A percentile compares a stretch with the other conserved stretches of the same genome.
Evolutionary conservation across 306 rosid species (phyloP).

Genomic region (Ormosia semicastrata): DNA sequence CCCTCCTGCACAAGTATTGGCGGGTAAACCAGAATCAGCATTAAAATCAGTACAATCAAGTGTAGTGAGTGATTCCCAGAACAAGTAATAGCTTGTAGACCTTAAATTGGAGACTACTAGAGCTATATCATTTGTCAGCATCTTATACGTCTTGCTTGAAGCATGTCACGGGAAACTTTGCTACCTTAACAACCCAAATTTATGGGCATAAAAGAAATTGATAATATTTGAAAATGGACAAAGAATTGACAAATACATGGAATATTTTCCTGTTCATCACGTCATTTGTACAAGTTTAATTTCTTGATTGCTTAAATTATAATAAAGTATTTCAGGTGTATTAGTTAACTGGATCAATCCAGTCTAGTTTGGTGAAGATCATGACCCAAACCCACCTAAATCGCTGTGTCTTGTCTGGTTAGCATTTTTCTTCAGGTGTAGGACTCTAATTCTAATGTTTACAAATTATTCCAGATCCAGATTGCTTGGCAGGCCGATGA

Average conservation of each 20-base stretch:
- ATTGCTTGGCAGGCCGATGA: too few species aligned
- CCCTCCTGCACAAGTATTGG: neutral
- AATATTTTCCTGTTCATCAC: slow-evolving; percentile 4
- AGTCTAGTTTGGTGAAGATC: slow-evolving; percentile 5
- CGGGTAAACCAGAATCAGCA: neutral
- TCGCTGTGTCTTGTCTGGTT: neutral
- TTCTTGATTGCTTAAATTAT: slow-evolving; percentile 12
- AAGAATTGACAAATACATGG: slow-evolving; percentile 21
- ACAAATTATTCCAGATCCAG: neutral
- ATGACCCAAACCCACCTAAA: neutral
- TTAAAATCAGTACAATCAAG: neutral
- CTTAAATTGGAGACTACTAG: neutral
- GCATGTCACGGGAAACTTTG: slow-evolving; percentile 5
- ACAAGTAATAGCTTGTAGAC: neutral
- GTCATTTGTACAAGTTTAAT: slow-evolving; percentile 10
- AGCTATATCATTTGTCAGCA: slow-evolving; percentile 25
- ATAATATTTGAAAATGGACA: slow-evolving; percentile 25
- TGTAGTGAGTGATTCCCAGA: slow-evolving; percentile 14
- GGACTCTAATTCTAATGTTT: neutral
- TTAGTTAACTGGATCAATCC: slow-evolving; percentile 1
- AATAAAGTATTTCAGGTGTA: neutral
- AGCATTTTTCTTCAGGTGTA: slow-evolving; percentile 5
- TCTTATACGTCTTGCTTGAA: slow-evolving; percentile 31
- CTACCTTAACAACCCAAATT: slow-evolving; percentile 30
- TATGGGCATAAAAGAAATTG: slow-evolving; percentile 15